phyloP scores from a whole-genome alignment of 306 rosid species.

The Fragaria vesca region DNA sequence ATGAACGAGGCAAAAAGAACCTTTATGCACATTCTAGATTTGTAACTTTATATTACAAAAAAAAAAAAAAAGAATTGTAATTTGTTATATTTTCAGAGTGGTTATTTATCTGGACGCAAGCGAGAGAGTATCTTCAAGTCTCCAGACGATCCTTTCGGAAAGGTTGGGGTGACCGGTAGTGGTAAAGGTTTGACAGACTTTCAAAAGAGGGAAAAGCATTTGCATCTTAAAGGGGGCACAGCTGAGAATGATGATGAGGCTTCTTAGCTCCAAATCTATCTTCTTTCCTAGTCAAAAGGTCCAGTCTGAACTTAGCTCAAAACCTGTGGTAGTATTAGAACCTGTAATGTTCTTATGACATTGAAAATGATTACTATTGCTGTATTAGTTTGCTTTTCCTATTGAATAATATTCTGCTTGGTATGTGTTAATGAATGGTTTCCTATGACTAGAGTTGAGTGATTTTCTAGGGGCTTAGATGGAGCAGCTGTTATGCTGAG shows the following conservation, averaged over 20 bases:
- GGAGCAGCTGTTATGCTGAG: not conserved
- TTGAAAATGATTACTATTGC: not conserved
- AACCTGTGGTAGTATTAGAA: not conserved
- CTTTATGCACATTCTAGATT: not conserved
- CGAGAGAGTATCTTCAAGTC: slow-evolving; percentile 97
- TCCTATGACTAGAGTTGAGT: not conserved
- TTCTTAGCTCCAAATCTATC: slow-evolving; percentile 5
- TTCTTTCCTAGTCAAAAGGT: not conserved
- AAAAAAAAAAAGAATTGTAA: not conserved
- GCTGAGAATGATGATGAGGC: slow-evolving; percentile 74
- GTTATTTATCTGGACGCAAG: slow-evolving; percentile 89
- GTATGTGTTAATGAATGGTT: not conserved
- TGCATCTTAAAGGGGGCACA: slow-evolving; percentile 90
- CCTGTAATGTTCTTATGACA: not conserved
- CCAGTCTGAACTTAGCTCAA: not conserved
- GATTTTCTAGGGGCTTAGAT: not conserved
- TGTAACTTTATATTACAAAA: not conserved
- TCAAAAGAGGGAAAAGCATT: slow-evolving; percentile 92
- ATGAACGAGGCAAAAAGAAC: not conserved
- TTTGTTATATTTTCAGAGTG: slow-evolving; percentile 46
- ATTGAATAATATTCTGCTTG: not conserved
- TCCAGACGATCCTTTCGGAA: slow-evolving; percentile 90
- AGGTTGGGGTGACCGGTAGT: slow-evolving; percentile 99
- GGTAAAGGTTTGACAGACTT: slow-evolving; percentile 98
- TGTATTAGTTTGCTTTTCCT: not conserved